Percentiles rank a stretch among this genome's conserved stretches.
phyloP scores from a whole-genome alignment of 345 rosid genomes.

The Erucastrum elatum region DNA sequence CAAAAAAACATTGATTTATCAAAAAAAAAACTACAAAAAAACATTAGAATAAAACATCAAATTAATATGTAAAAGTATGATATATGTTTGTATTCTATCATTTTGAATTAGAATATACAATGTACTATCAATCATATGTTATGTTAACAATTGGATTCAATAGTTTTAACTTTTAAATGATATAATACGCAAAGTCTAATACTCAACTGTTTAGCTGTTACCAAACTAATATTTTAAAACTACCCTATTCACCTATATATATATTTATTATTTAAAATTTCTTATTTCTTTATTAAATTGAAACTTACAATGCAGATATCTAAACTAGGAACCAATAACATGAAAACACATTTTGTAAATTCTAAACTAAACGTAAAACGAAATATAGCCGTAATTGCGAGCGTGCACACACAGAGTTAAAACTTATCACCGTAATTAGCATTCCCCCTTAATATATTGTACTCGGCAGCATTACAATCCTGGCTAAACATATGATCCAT shows the following conservation, averaged over 20 bases:
- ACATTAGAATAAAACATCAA: neutral
- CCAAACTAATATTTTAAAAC: neutral
- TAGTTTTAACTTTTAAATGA: neutral
- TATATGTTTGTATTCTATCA: neutral
- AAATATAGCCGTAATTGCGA: neutral
- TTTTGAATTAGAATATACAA: neutral
- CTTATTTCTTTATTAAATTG: neutral
- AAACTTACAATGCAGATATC: neutral
- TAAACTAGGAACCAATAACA: neutral
- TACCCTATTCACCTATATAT: neutral
- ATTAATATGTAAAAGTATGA: neutral
- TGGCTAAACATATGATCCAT: neutral
- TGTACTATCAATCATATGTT: slow-evolving; percentile 4
- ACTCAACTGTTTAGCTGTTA: neutral
- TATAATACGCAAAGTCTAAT: neutral
- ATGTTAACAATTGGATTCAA: neutral
- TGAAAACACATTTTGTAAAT: neutral
- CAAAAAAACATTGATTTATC: neutral
- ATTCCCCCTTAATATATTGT: neutral
- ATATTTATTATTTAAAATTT: neutral
- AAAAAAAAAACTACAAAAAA: neutral
- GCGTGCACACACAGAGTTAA: neutral
- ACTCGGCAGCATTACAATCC: neutral
- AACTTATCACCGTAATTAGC: neutral
- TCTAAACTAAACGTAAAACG: neutral